phyloP scores from a whole-genome alignment of 768 basidiomycete species.

The Cantharellus anzutake region DNA sequence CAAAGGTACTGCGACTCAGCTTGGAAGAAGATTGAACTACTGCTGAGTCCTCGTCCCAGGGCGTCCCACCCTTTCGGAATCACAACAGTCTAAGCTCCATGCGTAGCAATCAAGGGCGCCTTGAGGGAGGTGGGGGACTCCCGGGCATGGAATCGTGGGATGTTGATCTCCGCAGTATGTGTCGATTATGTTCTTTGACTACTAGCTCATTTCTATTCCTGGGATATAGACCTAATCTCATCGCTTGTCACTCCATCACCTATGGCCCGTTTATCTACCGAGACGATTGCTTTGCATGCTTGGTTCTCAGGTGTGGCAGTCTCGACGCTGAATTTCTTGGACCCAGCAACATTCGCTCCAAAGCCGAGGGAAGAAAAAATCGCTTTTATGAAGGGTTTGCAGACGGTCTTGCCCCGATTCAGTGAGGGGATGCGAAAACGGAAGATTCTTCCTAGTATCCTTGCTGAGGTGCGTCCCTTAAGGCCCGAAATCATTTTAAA shows the following conservation, averaged over 20 bases:
- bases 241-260: conserved; percentile 68
- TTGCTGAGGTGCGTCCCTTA: conserved; percentile 61
- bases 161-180: conserved; percentile 48
- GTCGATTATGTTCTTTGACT: not conserved
- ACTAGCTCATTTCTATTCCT: not conserved
- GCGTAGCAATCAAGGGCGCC: conserved; percentile 47
- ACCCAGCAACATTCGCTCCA: conserved; percentile 84
- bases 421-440: conserved; percentile 69
- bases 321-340: conserved; percentile 88
- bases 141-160: conserved; percentile 49
- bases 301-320: conserved; percentile 95
- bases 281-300: conserved; percentile 59
- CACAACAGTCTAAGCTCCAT: conserved; percentile 52
- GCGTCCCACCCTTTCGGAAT: conserved; percentile 71
- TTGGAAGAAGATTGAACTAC: not conserved
- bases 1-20: conserved; percentile 23
- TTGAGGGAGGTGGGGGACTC: conserved; percentile 18
- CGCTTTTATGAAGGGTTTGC: conserved; percentile 83
- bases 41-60: not conserved
- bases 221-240: conserved; percentile 44
- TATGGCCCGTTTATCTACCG: conserved; percentile 51
- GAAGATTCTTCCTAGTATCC: conserved; percentile 77
- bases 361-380: conserved; percentile 93
- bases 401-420: conserved; percentile 63
- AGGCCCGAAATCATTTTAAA: not conserved